These are phyloP conservation scores for Podospora didyma DNA, from an alignment of 495 filamentous ascomycete species.

Conservation along the genomic window DNA sequence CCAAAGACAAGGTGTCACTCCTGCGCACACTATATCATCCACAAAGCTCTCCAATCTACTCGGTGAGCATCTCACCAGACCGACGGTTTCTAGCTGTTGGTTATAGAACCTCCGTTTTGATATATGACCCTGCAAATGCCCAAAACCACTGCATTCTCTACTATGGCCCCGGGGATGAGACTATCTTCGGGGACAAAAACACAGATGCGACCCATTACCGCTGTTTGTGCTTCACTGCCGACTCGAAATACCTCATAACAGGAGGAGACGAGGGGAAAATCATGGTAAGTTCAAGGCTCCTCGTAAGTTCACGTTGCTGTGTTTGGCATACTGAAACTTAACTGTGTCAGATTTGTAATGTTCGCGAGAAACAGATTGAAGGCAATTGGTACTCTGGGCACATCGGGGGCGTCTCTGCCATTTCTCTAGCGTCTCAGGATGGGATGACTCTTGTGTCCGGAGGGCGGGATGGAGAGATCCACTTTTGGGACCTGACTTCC, in stretches of 20 bases:
- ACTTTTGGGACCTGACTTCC: not conserved
- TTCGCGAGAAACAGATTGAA: not conserved
- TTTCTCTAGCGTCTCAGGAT: not conserved
- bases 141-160: not conserved
- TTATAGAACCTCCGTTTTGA: not conserved
- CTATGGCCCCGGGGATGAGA: not conserved
- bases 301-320: not conserved
- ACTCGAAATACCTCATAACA: not conserved
- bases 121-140: not conserved
- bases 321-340: not conserved
- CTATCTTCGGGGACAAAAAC: not conserved
- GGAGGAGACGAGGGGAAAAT: not conserved
- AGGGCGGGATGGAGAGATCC: not conserved
- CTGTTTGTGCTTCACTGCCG: not conserved
- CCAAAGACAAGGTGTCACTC: not conserved
- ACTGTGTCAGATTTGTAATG: not conserved
- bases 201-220: not conserved
- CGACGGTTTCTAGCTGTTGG: not conserved
- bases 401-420: not conserved
- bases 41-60: not conserved
- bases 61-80: not conserved
- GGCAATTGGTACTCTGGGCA: not conserved
- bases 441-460: not conserved
- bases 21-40: not conserved
- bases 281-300: not conserved